Evolutionary conservation across 2,329 filamentous ascomycete species (phyloP).

Genomic region (Neopestalotiopsis rosae): DNA sequence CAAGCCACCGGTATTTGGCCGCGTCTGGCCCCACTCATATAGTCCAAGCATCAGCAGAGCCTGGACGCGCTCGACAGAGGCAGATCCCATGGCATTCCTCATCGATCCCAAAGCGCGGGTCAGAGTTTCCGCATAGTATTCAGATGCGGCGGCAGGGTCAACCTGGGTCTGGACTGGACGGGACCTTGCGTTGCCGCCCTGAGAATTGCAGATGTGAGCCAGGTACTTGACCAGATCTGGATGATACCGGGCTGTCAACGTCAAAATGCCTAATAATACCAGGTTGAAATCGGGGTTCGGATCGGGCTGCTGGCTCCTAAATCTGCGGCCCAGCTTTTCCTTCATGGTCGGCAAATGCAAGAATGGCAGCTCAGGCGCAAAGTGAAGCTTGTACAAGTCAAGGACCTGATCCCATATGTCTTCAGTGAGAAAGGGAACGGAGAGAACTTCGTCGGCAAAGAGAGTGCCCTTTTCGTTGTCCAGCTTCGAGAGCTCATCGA

Average conservation of each 20-base stretch:
- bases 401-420: constrained; percentile 73
- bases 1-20: constrained; percentile 53
- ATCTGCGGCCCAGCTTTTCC: constrained; percentile 51
- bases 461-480: constrained; percentile 42
- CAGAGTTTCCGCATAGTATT: constrained; percentile 68
- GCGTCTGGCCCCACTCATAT: constrained; percentile 73
- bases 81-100: constrained; percentile 52
- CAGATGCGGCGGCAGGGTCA: constrained; percentile 63
- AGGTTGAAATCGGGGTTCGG: constrained; percentile 56
- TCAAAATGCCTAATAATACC: constrained; percentile 69
- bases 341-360: constrained; percentile 70
- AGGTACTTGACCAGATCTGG: constrained; percentile 62
- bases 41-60: constrained; percentile 73
- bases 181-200: constrained; percentile 39
- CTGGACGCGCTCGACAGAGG: constrained; percentile 68
- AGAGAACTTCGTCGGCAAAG: constrained; percentile 63
- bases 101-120: constrained; percentile 54
- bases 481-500: constrained; percentile 47
- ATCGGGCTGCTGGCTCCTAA: constrained; percentile 42
- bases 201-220: constrained; percentile 43
- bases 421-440: constrained; percentile 65
- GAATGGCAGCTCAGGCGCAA: constrained; percentile 74
- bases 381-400: constrained; percentile 73
- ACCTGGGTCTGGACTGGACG: constrained; percentile 40
- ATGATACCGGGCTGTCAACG: constrained; percentile 73